Evolutionary conservation across 202 grass and related monocot genomes (phyloP).

Genomic region (Carex sylvatica): DNA sequence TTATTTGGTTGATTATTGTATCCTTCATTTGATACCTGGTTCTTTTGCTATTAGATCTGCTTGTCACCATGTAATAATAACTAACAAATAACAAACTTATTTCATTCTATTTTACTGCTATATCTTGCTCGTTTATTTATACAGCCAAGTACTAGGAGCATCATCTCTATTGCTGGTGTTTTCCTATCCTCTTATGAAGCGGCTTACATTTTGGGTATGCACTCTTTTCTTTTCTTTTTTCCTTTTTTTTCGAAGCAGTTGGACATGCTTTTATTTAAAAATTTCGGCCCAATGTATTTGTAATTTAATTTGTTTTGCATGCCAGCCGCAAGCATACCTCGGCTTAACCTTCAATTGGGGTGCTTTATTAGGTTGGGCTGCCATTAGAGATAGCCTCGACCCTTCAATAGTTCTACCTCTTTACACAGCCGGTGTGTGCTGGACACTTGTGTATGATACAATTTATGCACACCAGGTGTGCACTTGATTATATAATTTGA

Average conservation of each 20-base stretch:
- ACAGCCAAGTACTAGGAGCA: conserved; percentile 73
- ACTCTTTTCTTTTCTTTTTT: background rate
- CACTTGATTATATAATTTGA: background rate
- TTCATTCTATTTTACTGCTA: background rate
- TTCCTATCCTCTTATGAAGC: conserved; percentile 90
- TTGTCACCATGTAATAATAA: background rate
- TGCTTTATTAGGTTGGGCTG: conserved; percentile 81
- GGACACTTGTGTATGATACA: conserved; percentile 85
- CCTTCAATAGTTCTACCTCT: conserved; percentile 63
- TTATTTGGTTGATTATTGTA: background rate
- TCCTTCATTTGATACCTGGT: background rate
- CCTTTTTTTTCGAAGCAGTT: too few species aligned
- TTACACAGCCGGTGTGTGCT: conserved; percentile 72
- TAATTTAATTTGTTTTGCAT: conserved; percentile 12
- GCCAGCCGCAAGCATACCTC: conserved; percentile 83
- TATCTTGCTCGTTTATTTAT: conserved; percentile 24
- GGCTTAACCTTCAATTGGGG: conserved; percentile 94
- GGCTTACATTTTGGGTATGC: conserved; percentile 85
- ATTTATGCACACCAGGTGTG: conserved; percentile 96
- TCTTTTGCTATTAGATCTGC: background rate
- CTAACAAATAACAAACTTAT: background rate
- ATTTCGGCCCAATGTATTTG: background rate
- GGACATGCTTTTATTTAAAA: background rate
- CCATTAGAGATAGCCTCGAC: conserved; percentile 73
- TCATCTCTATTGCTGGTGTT: conserved; percentile 76